These are phyloP conservation scores for Elymus sibiricus DNA, from an alignment of 176 grass and related monocot species.

Conservation along the genomic window DNA sequence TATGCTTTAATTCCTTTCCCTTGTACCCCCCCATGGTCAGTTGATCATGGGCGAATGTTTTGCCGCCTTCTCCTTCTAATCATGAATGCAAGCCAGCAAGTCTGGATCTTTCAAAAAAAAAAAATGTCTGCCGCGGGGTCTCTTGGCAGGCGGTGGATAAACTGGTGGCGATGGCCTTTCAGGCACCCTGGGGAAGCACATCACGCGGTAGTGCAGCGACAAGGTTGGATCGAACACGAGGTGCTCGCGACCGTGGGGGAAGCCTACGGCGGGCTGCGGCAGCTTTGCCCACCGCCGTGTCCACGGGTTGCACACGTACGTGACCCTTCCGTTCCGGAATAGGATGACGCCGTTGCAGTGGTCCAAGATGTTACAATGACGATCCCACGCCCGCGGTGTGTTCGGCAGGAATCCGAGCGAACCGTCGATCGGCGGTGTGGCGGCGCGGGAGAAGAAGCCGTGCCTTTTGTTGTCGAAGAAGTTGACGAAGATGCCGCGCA, in stretches of 20 bases:
- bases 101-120: too few species aligned
- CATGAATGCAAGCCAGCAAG: too few species aligned
- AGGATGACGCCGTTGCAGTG: not conserved
- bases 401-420: not conserved
- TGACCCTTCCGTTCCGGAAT: not conserved
- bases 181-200: not conserved
- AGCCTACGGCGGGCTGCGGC: not conserved
- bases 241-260: not conserved
- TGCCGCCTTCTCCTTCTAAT: too few species aligned
- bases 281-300: not conserved
- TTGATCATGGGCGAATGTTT: too few species aligned
- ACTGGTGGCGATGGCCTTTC: not conserved
- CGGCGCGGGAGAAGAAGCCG: not conserved
- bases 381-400: not conserved
- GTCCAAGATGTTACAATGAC: not conserved
- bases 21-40: too few species aligned
- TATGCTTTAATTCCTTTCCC: too few species aligned
- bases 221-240: not conserved
- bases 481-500: not conserved
- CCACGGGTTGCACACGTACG: not conserved
- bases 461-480: not conserved
- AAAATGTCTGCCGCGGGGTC: not conserved
- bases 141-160: not conserved
- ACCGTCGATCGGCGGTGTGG: not conserved
- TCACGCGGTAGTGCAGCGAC: not conserved